Base-by-base conservation (phyloP, 805 yeast genomes). In the Dipodascus geniculatus region DNA sequence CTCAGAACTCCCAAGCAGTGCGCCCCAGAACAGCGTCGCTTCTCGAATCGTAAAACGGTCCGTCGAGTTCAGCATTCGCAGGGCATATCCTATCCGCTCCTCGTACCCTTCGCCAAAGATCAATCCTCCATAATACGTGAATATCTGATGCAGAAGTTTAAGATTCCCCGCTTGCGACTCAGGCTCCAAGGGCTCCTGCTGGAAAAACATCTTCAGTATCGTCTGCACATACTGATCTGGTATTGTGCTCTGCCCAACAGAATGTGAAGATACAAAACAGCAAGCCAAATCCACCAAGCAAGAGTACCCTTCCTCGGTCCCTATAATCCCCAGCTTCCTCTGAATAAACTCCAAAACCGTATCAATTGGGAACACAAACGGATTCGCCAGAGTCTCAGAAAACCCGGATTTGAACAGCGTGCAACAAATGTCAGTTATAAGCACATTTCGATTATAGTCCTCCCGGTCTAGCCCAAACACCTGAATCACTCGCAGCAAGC, bases 381-480 rank as follows among this genome's bases (percentile, higher is more conserved):
- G 87, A 0, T 89, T 89, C 19, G 77, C 71, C 3, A 79, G 65
- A 2, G 72, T 64, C 61, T 87, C 96, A 2, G 78, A 67, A 16
- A 87, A 66, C 0, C 95, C 95, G 16, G 70, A 60, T 59, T 79
- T 81, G 58, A 87, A 73, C 1, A 88, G 76, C 3, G 73, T 70
- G 55, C 88, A 79, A 23, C 85, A 75, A 23, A 75, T 77, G 58
- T 86, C 93, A 3, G 84, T 76, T 1, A 85, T 69, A 2, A 74
- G 71, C 0, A 79, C 61, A 54, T 76, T 79, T 4, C 69, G 66
- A 0, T 71, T 63, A 47, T 75, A 70, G 1, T 64, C 63, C 0
- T 62, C 67, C 53, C 66, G 68, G 1, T 72, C 68, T 42, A 74
- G 61, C 0, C 81, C 70, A 52, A 78, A 73, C 17, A 70, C 63